Evolutionary conservation across 805 yeast genomes (phyloP), one percentile per base, ranked within the genome.

Genomic region (Debaryomyces maramus): DNA sequence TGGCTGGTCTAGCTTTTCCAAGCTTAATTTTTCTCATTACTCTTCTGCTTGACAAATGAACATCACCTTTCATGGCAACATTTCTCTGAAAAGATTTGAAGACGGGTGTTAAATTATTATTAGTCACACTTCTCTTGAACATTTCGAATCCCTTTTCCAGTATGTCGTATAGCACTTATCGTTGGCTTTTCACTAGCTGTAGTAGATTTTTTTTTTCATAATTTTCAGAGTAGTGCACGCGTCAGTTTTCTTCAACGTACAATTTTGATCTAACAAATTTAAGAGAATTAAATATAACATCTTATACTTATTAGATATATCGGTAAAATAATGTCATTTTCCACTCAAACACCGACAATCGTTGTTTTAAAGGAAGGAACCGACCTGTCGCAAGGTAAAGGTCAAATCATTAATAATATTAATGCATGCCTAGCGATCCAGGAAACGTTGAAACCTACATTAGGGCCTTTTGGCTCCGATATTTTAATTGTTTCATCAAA

Each of bases 361-460:
- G 98, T 93, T 47, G 98, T 93, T 39, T 80, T 93, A 46, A 91
- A 90, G 62, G 99, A 93, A 66, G 99, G 99, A 38, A 93, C 99
- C 4, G 99, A 93, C 59, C 72, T 95, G 22, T 86, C 97, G 11
- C 99, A 93, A 64, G 99, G 99, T 26, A 80, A 83, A 50, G 98
- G 98, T 17, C 99, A 93, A 72, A 86, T 89, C 51, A 81, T 93
- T 54, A 85, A 91, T 48, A 93, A 93, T 58, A 93, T 93, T 61
- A 91, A 91, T 71, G 98, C 99, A 3, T 93, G 99, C 67, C 64
- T 91, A 46, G 98, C 99, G 21, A 88, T 93, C 48, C 98, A 93
- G 70, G 99, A 93, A 52, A 88, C 97, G 21, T 74, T 93, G 56
- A 84, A 85, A 53, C 89, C 98, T 38, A 93, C 99, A 0, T 74